phyloP scores from a whole-genome alignment of 495 filamentous ascomycete genomes.

The Neurospora sp. region DNA sequence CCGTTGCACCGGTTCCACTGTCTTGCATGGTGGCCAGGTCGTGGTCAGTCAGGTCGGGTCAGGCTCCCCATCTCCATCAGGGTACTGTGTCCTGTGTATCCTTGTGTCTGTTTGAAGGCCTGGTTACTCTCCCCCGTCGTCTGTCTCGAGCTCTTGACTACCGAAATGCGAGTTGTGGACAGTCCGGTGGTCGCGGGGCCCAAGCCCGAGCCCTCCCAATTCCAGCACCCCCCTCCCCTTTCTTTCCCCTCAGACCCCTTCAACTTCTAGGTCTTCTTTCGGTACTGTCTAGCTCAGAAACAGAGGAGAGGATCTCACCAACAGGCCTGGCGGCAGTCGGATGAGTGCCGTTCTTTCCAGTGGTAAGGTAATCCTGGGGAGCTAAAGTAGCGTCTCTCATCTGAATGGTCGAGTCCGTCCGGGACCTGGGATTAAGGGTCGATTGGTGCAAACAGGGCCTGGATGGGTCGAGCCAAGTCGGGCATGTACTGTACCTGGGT shows the following conservation, averaged over 20 bases:
- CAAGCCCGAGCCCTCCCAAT: not conserved
- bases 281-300: not conserved
- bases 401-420: not conserved
- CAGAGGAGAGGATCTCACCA: not conserved
- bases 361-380: not conserved
- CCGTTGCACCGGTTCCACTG: not conserved
- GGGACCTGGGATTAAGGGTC: not conserved
- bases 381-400: not conserved
- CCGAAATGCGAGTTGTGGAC: not conserved
- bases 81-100: not conserved
- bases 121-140: not conserved
- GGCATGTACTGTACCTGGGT: conserved; percentile 5
- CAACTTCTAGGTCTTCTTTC: not conserved
- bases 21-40: not conserved
- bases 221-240: not conserved
- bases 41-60: not conserved
- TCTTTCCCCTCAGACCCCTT: not conserved
- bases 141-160: not conserved
- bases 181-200: not conserved
- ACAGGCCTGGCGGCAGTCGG: not conserved
- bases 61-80: not conserved
- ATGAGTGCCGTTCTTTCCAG: not conserved
- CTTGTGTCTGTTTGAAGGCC: not conserved
- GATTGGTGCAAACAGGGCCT: conserved; percentile 1
- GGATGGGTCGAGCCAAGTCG: conserved; percentile 8